Percentiles rank a stretch among this genome's conserved stretches.
These are phyloP conservation scores for Hirschfeldia incana DNA, from an alignment of 345 rosid species.

Conservation along the genomic window DNA sequence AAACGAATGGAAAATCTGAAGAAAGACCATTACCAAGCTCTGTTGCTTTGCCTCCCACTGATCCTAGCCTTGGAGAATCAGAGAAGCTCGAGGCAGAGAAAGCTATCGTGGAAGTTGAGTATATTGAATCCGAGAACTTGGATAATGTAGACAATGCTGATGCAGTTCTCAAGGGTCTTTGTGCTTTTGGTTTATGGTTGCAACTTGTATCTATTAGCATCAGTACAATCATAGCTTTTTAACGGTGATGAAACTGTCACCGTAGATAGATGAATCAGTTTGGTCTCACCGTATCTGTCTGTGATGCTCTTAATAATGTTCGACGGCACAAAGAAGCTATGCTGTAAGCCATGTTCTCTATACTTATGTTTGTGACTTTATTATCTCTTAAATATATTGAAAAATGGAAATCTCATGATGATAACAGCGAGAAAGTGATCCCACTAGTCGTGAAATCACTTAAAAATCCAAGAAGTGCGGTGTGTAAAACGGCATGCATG, in stretches of 20 bases:
- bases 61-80: too few relatives aligned
- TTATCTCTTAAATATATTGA: too few relatives aligned
- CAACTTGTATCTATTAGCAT: too few relatives aligned
- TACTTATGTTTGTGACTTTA: background rate
- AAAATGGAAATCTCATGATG: background rate
- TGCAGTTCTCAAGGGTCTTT: constrained; percentile 54
- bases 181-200: background rate
- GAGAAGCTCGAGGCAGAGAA: constrained; percentile 46
- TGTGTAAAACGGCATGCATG: constrained; percentile 89
- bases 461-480: constrained; percentile 95
- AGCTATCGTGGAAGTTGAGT: constrained; percentile 69
- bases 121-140: constrained; percentile 74
- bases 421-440: constrained; percentile 43
- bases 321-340: constrained; percentile 63
- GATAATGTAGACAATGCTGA: constrained; percentile 74
- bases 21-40: too few relatives aligned
- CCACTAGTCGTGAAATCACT: constrained; percentile 53
- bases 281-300: constrained; percentile 41
- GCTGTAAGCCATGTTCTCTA: constrained; percentile 47
- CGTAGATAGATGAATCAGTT: background rate
- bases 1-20: constrained; percentile 52
- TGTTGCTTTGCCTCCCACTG: constrained; percentile 36
- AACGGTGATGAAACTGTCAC: background rate
- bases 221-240: too few relatives aligned
- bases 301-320: constrained; percentile 69